Conservation (phyloP, 208 protist genomes). For the Crithidia brevicula region DNA sequence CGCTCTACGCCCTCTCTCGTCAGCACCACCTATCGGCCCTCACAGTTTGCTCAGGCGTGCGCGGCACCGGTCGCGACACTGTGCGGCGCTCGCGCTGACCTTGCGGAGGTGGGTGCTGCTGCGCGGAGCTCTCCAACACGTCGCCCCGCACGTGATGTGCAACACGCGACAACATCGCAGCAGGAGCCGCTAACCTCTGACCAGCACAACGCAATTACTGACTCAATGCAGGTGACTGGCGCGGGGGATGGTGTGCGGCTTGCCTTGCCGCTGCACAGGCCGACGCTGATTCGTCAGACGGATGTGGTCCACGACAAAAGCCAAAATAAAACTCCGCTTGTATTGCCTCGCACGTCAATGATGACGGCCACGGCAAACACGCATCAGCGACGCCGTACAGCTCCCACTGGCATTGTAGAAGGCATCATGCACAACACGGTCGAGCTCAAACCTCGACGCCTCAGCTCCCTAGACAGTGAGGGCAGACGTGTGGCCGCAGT, state of each 20-base stretch:
- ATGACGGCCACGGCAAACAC: too few species aligned
- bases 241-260: constrained; percentile 1
- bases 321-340: neutral
- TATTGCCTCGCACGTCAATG: too few species aligned
- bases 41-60: constrained; percentile 26
- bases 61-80: neutral
- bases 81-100: too few species aligned
- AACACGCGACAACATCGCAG: neutral
- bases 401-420: neutral
- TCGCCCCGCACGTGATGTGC: too few species aligned
- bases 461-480: constrained; percentile 5
- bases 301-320: constrained; percentile 1
- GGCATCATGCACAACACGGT: neutral
- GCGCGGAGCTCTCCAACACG: neutral
- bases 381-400: too few species aligned
- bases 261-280: constrained; percentile 21
- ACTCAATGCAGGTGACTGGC: neutral
- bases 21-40: constrained; percentile 46
- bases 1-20: constrained; percentile 42
- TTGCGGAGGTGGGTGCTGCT: neutral
- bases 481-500: neutral
- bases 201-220: neutral
- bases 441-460: neutral
- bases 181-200: neutral
- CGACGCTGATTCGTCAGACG: constrained; percentile 15